Evolutionary conservation across 106 monocot genomes (phyloP), one percentile per base, ranked within the genome.

Genomic region (Acorus gramineus): DNA sequence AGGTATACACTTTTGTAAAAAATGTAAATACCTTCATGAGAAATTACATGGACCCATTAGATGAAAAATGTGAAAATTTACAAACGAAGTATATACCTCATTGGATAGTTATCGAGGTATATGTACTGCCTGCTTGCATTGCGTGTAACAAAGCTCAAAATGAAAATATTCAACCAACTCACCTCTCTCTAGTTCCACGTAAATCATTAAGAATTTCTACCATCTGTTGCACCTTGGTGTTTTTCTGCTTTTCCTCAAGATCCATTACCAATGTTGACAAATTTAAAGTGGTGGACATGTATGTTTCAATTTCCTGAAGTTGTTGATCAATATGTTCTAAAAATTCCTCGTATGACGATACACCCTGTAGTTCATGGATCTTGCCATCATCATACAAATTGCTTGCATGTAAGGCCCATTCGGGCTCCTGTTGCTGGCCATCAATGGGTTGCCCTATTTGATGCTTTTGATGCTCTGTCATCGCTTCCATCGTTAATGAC

Each of bases 101-200:
- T 28, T 28, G 28, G 28, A 28, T 28, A 28, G 28, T 28, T 28
- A 28, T 28, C 28, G 28, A 28, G 28, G 1, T 28, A 28, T 28
- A 28, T 28, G 28, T 28, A 28, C 28, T 28, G 28, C 1, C 28
- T 1, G 28, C 28, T 28, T 28, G 28, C 28, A 28, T 28, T 28
- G 28, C 28, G 28, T 28, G 28, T 28, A 28, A 28, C 5, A 8
- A 44, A 2, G 3, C 10, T 44, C 6, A 57, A 2, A 57, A 28
- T 57, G 28, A 28, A 28, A 28, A 28, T 28, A 28, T 28, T 28
- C 28, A 28, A 28, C 28, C 28, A 28, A 65, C 58, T 48, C 44
- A 90, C 89, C 78, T 90, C 47, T 57, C 74, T 66, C 86, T 80
- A 46, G 75, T 81, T 52, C 70, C 49, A 51, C 47, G 55, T 45